A percentile compares a stretch with the other conserved stretches of the same genome.
Conservation (phyloP, 1,139 yeast species). For the Candida freyschussii region DNA sequence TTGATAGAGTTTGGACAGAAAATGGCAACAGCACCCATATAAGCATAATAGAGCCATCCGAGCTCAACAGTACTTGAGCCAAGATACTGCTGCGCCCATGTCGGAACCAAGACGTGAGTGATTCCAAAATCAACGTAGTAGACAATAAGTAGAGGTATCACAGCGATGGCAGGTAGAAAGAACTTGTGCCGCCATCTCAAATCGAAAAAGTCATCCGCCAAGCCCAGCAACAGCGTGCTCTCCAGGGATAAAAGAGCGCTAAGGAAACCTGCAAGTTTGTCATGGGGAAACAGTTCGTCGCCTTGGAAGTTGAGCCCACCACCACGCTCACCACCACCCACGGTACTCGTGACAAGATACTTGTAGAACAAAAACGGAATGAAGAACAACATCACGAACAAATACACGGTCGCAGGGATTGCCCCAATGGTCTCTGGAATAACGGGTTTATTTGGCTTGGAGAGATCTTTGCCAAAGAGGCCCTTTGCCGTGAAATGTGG, state of each 20-base stretch:
- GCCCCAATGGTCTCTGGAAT: slow-evolving; percentile 93
- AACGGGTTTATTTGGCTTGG: slow-evolving; percentile 64
- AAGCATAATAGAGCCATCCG: slow-evolving; percentile 73
- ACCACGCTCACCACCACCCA: slow-evolving; percentile 53
- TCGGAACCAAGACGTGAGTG: slow-evolving; percentile 84
- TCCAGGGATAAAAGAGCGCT: slow-evolving; percentile 81
- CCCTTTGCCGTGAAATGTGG: slow-evolving; percentile 72
- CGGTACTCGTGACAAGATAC: slow-evolving; percentile 57
- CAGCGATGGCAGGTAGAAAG: slow-evolving; percentile 90
- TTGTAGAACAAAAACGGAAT: slow-evolving; percentile 88
- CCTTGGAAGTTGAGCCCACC: slow-evolving; percentile 21
- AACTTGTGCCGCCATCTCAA: slow-evolving; percentile 97
- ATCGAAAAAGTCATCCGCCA: slow-evolving; percentile 92
- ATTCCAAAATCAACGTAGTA: slow-evolving; percentile 94
- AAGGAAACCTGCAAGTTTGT: slow-evolving; percentile 77
- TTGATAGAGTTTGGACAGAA: slow-evolving; percentile 97
- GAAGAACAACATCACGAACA: slow-evolving; percentile 75
- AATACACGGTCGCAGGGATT: slow-evolving; percentile 74
- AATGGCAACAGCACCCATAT: slow-evolving; percentile 88
- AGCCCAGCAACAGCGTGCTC: slow-evolving; percentile 79
- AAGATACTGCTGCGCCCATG: slow-evolving; percentile 44
- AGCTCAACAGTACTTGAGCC: slow-evolving; percentile 55
- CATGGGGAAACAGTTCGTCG: slow-evolving; percentile 49
- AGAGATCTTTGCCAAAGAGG: slow-evolving; percentile 75
- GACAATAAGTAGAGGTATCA: slow-evolving; percentile 84